Conservation (phyloP, 1,284 basidiomycete genomes). For the Marasmius fiardii region DNA sequence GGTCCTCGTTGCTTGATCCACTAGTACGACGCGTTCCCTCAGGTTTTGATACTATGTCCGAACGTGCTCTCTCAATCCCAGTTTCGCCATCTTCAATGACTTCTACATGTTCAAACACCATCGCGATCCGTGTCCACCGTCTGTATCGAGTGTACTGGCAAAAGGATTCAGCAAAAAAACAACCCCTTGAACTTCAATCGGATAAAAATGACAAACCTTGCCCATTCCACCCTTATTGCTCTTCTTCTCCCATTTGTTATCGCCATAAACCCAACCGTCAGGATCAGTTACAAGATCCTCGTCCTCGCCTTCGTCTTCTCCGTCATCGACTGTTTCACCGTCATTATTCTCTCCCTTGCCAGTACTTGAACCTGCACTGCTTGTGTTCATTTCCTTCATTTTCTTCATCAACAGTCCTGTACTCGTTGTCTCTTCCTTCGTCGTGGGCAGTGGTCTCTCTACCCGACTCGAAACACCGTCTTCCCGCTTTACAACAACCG, state of each 20-base stretch:
- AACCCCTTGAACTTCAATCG: background rate
- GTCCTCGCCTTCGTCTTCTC: slow-evolving; percentile 23
- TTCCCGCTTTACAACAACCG: slow-evolving; percentile 63
- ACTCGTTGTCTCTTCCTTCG: slow-evolving; percentile 43
- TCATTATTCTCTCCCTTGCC: slow-evolving; percentile 21
- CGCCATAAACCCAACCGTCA: slow-evolving; percentile 93
- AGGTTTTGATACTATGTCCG: slow-evolving; percentile 2
- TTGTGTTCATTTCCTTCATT: slow-evolving; percentile 36
- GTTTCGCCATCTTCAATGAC: slow-evolving; percentile 38
- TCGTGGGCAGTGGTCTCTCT: slow-evolving; percentile 52
- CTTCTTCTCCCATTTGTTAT: slow-evolving; percentile 92
- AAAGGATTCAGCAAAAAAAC: slow-evolving; percentile 4
- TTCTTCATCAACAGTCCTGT: slow-evolving; percentile 41
- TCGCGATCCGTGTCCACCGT: slow-evolving; percentile 81
- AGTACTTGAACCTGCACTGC: slow-evolving; percentile 9
- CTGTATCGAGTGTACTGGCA: slow-evolving; percentile 77
- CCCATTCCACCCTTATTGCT: slow-evolving; percentile 81
- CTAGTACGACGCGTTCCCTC: slow-evolving; percentile 3
- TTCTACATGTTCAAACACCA: slow-evolving; percentile 72
- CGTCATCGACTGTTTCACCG: slow-evolving; percentile 19
- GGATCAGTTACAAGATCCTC: slow-evolving; percentile 62
- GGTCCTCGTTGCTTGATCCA: background rate
- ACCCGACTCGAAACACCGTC: slow-evolving; percentile 46
- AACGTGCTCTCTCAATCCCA: slow-evolving; percentile 20
- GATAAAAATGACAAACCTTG: slow-evolving; percentile 40